A percentile compares a stretch with the other conserved stretches of the same genome.
Conservation (phyloP, 108 stramenopile species). For the Nitzschia inconspicua region DNA sequence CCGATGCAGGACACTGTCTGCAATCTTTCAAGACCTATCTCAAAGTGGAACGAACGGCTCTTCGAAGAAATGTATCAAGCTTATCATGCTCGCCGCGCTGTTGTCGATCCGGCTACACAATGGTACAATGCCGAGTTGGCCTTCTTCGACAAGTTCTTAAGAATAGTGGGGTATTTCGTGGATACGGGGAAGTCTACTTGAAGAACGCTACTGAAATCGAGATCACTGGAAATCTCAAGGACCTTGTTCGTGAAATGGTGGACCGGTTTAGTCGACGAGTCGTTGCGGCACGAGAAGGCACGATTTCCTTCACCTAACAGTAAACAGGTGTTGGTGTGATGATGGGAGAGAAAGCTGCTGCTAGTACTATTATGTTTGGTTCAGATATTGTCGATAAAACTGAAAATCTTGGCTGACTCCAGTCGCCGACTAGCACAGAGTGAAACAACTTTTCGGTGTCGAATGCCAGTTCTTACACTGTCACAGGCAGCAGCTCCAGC, state of each 20-base stretch:
- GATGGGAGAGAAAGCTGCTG: too few relatives aligned
- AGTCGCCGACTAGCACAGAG: too few relatives aligned
- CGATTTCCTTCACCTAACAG: not conserved
- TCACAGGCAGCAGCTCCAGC: too few relatives aligned
- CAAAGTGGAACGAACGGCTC: constrained; percentile 34
- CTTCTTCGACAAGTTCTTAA: constrained; percentile 33
- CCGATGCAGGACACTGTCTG: not conserved
- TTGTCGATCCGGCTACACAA: constrained; percentile 29
- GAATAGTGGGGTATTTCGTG: constrained; percentile 32
- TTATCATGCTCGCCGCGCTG: constrained; percentile 26
- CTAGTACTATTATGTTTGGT: too few relatives aligned
- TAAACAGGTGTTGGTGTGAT: too few relatives aligned
- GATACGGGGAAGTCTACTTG: constrained; percentile 14
- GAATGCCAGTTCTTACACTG: too few relatives aligned
- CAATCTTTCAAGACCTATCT: constrained; percentile 1
- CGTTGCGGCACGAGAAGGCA: not conserved
- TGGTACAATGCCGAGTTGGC: constrained; percentile 44
- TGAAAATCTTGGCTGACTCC: too few relatives aligned
- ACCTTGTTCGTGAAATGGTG: not conserved
- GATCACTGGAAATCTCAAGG: not conserved
- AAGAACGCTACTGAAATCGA: constrained; percentile 21
- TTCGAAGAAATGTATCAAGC: constrained; percentile 45
- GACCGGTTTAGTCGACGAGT: not conserved
- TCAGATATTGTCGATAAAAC: too few relatives aligned
- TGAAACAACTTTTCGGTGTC: too few relatives aligned